phyloP scores from a whole-genome alignment of 176 grass and related monocot species.

The Thalia dealbata region DNA sequence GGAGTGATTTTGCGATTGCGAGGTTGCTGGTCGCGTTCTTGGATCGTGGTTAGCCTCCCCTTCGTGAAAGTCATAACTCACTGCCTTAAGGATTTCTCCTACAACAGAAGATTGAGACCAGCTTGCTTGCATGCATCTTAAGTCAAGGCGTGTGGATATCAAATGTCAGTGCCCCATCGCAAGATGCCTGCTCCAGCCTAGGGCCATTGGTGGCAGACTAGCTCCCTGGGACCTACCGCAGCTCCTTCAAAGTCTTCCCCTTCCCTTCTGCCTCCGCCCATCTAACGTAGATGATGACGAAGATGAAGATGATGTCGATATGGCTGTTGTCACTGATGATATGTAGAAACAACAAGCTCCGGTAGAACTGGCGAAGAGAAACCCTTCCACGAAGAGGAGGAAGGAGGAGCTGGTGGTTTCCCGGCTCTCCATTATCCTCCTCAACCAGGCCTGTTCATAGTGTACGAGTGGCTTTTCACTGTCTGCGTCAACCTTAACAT shows the following conservation, averaged over 20 bases:
- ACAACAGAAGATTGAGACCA: too few species aligned
- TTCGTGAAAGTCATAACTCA: too few species aligned
- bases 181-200: not conserved
- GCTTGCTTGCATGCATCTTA: too few species aligned
- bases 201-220: not conserved
- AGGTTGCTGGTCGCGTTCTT: too few species aligned
- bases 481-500: conserved; percentile 34
- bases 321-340: conserved; percentile 22
- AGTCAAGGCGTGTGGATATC: too few species aligned
- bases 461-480: conserved; percentile 59
- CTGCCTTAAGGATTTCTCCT: too few species aligned
- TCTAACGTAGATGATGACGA: conserved; percentile 1
- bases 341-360: not conserved
- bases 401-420: conserved; percentile 8
- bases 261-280: not conserved
- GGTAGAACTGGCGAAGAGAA: not conserved
- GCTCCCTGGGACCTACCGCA: conserved; percentile 23
- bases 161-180: not conserved
- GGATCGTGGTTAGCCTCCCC: too few species aligned
- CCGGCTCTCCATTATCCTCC: conserved; percentile 42
- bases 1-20: too few species aligned
- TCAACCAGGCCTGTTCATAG: conserved; percentile 63
- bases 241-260: conserved; percentile 18
- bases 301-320: not conserved
- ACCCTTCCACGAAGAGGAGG: too few species aligned